Conservation (phyloP, 805 yeast species). For the Barnettozyma salicaria region DNA sequence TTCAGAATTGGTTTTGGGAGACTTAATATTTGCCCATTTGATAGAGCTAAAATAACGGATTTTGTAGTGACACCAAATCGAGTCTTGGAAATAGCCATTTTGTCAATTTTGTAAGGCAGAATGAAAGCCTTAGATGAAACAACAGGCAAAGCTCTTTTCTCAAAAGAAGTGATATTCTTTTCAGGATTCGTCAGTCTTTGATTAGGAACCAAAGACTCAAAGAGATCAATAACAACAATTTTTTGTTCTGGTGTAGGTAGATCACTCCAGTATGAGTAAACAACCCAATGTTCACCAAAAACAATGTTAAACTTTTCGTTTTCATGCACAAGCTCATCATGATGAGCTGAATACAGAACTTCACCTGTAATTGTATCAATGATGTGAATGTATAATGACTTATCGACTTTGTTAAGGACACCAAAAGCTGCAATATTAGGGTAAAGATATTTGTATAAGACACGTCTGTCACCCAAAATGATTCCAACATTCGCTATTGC, state of each 20-base stretch:
- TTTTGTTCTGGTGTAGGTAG: conserved; percentile 47
- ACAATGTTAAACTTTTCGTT: conserved; percentile 43
- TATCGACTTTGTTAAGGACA: conserved; percentile 29
- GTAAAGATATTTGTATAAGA: conserved; percentile 75
- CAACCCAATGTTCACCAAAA: conserved; percentile 80
- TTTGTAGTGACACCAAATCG: conserved; percentile 63
- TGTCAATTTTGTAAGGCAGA: conserved; percentile 51
- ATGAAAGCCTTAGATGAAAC: conserved; percentile 51
- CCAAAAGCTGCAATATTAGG: conserved; percentile 60
- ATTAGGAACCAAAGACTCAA: conserved; percentile 57
- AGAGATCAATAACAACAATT: conserved; percentile 70
- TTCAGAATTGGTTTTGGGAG: conserved; percentile 67
- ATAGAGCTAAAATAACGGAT: conserved; percentile 53
- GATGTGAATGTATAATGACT: conserved; percentile 41
- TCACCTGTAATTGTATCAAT: conserved; percentile 70
- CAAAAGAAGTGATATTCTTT: conserved; percentile 30
- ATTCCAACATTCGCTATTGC: conserved; percentile 57
- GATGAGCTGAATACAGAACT: conserved; percentile 39
- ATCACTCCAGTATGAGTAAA: conserved; percentile 55
- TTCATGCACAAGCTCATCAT: conserved; percentile 37
- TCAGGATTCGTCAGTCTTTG: conserved; percentile 29
- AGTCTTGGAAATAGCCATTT: conserved; percentile 51
- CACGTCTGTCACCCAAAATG: conserved; percentile 62
- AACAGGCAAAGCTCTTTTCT: conserved; percentile 37
- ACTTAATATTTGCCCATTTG: conserved; percentile 54